These are phyloP conservation scores for Paraphoma chrysanthemicola DNA, from an alignment of 2,329 filamentous ascomycete species.

Conservation along the genomic window DNA sequence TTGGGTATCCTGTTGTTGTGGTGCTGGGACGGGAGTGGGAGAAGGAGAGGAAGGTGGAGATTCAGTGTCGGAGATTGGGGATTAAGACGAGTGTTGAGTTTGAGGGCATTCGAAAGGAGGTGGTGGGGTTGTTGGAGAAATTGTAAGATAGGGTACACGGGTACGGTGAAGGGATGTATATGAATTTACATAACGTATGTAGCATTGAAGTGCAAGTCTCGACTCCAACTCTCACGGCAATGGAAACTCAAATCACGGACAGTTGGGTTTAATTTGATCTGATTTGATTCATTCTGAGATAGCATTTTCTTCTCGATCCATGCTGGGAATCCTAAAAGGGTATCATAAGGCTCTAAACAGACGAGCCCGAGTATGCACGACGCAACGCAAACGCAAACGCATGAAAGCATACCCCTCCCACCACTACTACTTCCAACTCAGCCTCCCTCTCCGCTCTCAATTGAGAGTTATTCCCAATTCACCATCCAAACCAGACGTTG, in stretches of 20 bases:
- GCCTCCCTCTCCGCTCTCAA: too few species aligned
- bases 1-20: slow-evolving; percentile 85
- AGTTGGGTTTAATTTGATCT: not conserved
- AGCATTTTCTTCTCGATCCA: not conserved
- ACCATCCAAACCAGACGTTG: not conserved
- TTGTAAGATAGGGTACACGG: slow-evolving; percentile 12
- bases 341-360: slow-evolving; percentile 8
- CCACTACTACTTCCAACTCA: too few species aligned
- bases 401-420: not conserved
- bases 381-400: too few species aligned
- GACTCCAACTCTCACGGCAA: too few species aligned
- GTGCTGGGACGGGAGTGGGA: slow-evolving; percentile 67
- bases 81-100: slow-evolving; percentile 66
- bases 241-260: too few species aligned
- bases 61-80: slow-evolving; percentile 76
- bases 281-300: slow-evolving; percentile 2
- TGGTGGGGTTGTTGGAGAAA: slow-evolving; percentile 24
- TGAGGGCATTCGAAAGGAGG: slow-evolving; percentile 56
- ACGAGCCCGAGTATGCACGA: slow-evolving; percentile 6
- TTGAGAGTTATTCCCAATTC: too few species aligned
- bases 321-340: not conserved
- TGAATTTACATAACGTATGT: too few species aligned
- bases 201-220: too few species aligned
- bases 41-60: slow-evolving; percentile 63
- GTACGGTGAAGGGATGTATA: too few species aligned